phyloP scores from a whole-genome alignment of 2,329 filamentous ascomycete genomes.

The Stachybotrys chartarum region DNA sequence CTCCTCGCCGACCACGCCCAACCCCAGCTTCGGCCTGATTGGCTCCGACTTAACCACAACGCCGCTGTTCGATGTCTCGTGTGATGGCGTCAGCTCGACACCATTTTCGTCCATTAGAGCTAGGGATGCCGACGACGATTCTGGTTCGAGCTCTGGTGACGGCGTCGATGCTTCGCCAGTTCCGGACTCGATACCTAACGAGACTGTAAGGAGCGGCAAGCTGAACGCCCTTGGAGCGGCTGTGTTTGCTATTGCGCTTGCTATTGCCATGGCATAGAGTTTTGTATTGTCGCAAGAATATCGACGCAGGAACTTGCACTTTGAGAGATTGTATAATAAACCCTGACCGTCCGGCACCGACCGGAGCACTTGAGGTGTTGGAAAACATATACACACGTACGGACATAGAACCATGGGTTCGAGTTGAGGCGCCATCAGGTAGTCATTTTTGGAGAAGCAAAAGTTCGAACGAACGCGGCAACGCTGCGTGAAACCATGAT shows the following conservation, averaged over 20 bases:
- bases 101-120: slow-evolving; percentile 5
- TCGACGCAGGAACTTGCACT: too few relatives aligned
- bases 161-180: slow-evolving; percentile 9
- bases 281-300: too few relatives aligned
- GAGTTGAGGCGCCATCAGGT: too few relatives aligned
- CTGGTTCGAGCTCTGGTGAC: slow-evolving; percentile 10
- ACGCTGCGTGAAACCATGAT: too few relatives aligned
- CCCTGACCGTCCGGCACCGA: too few relatives aligned
- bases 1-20: slow-evolving; percentile 48
- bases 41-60: slow-evolving; percentile 43
- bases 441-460: too few relatives aligned
- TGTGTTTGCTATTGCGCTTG: slow-evolving; percentile 20
- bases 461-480: too few relatives aligned
- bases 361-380: too few relatives aligned
- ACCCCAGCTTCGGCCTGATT: slow-evolving; percentile 65
- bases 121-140: neutral
- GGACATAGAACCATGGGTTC: too few relatives aligned
- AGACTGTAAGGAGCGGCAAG: slow-evolving; percentile 8
- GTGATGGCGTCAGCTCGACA: slow-evolving; percentile 3
- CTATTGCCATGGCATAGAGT: slow-evolving; percentile 5
- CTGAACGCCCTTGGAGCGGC: slow-evolving; percentile 24
- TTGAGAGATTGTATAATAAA: too few relatives aligned
- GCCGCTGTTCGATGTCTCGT: slow-evolving; percentile 58
- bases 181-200: slow-evolving; percentile 7
- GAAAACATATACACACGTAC: too few relatives aligned